Evolutionary conservation across 164 flowering plant species (phyloP), one percentile per base, ranked within the genome.

Genomic region (Dillenia turbinata): DNA sequence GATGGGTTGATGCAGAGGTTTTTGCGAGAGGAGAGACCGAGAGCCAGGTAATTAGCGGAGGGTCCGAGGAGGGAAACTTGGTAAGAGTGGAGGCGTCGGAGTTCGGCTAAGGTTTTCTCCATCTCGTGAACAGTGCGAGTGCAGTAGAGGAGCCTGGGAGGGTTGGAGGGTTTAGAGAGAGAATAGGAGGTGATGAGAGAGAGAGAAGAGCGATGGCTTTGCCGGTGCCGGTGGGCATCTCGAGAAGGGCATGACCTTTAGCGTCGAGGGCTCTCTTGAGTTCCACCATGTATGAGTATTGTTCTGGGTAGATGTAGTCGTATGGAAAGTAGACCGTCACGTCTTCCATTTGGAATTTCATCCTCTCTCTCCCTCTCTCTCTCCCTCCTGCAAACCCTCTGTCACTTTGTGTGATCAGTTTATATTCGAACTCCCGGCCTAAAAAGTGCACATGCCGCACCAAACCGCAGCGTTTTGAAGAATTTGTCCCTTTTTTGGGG

Each of bases 121-220:
- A 95, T 95, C 76, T 95, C 99, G 71, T 95, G 99, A 33, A 95
- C 99, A 10, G 99, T 92, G 60, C 98, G 92, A n/a, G 99, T 95
- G 77, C 99, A 95, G 85, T 95, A 95, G 61, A 95, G 65, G 63
- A 95, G 95, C 71, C 88, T 92, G 45, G 83, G 56, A 0, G 94
- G 87, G 58, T 68, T 72, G 12, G 84, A 70, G 47, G 94, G 87
- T 44, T 84, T 84, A 52, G 87, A 79, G 51, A 92, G 86, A 7
- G 79, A 52, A 76, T 95, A 95, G 65, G 84, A 74, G 46, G 92
- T 87, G 79, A 92, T 92, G 57, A 95, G 83, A 8, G 99, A 8
- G 99, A 88, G 53, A 95, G 91, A 16, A 95, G 78, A 47, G 99
- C 96, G 26, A 95, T 95, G 70, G 99, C 92, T 67, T 95, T 92